A percentile compares a stretch with the other conserved stretches of the same genome.
phyloP scores from a whole-genome alignment of 1,284 basidiomycete genomes.

The Limonomyces culmigenus region DNA sequence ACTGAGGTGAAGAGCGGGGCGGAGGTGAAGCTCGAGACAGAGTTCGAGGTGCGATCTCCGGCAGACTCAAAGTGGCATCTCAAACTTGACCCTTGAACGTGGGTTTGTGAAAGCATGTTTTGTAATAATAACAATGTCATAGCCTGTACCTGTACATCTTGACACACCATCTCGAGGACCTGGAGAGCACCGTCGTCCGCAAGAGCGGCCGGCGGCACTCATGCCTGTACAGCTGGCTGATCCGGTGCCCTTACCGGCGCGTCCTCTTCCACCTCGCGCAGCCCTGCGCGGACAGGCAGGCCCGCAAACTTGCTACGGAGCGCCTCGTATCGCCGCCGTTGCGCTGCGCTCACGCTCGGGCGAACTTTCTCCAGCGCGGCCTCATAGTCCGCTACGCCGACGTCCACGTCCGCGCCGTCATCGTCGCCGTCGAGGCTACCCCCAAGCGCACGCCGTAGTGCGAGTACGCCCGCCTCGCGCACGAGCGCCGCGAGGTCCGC shows the following conservation, averaged over 20 bases:
- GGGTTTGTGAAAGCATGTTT: too few relatives aligned
- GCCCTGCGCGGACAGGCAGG: slow-evolving; percentile 35
- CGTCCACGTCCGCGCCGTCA: slow-evolving; percentile 10
- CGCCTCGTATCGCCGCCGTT: slow-evolving; percentile 71
- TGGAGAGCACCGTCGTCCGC: too few relatives aligned
- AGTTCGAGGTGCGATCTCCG: slow-evolving; percentile 34
- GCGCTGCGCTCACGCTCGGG: slow-evolving; percentile 72
- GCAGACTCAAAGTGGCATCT: slow-evolving; percentile 18
- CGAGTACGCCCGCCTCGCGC: slow-evolving; percentile 79
- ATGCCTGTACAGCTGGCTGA: too few relatives aligned
- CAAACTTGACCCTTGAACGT: too few relatives aligned
- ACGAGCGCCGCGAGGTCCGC: slow-evolving; percentile 90
- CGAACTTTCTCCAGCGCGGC: slow-evolving; percentile 69
- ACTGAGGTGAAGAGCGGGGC: slow-evolving; percentile 10
- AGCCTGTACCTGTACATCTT: too few relatives aligned
- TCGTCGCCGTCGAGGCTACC: slow-evolving; percentile 38
- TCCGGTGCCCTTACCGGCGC: too few relatives aligned
- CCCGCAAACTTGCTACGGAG: slow-evolving; percentile 73
- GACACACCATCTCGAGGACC: too few relatives aligned
- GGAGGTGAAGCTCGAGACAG: slow-evolving; percentile 22
- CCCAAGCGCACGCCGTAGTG: slow-evolving; percentile 59
- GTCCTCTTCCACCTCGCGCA: too few relatives aligned
- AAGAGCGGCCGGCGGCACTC: too few relatives aligned
- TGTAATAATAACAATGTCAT: too few relatives aligned
- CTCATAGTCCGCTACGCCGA: slow-evolving; percentile 55